Base-by-base conservation (phyloP, 2,329 filamentous ascomycete genomes). In the Fusarium paranaense region DNA sequence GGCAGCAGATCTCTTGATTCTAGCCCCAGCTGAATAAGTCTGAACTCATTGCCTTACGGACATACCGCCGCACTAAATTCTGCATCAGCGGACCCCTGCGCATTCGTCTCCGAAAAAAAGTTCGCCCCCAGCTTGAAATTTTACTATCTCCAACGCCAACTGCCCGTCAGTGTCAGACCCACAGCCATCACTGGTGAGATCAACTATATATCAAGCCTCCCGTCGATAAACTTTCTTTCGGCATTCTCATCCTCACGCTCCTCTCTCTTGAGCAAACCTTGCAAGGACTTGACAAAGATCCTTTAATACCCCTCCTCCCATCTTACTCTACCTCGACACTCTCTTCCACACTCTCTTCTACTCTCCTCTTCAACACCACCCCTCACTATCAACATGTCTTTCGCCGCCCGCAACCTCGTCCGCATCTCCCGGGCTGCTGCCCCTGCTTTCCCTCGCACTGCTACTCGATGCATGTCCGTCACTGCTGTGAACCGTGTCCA, bases 391-490 rank as follows among this genome's bases (percentile, higher is more conserved):
- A 81, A 69, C 75, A 84, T 84, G 82, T 79, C 82, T 76, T 80
- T 79, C 69, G 79, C 79, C 52, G 75, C 81, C 69, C 81, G 82
- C 77, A 82, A 80, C 78, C 73, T 76, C 63, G 69, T 84, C 66
- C 82, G 82, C 62, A 71, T 81, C 66, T 76, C 80, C 64, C 81
- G 81, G 67, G 78, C 72, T 65, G 78, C 80, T 67, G 76, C 76
- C 58, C 78, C 81, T 59, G 66, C 69, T 20, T 45, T 76, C 61
- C 70, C 77, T 60, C 73, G 78, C 64, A 73, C 71, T 42, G 74
- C 74, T 67, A 71, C 72, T 35, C 82, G 82, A 65, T 77, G 78
- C 77, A 83, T 84, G 73, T 82, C 82, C 20, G 73, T 70, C 71
- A 80, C 81, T 14, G 73, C 76, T 50, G 50, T 74, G 72, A 76